These are phyloP conservation scores for Kwoniella sp. DNA, from an alignment of 768 basidiomycete genomes.

Conservation along the genomic window DNA sequence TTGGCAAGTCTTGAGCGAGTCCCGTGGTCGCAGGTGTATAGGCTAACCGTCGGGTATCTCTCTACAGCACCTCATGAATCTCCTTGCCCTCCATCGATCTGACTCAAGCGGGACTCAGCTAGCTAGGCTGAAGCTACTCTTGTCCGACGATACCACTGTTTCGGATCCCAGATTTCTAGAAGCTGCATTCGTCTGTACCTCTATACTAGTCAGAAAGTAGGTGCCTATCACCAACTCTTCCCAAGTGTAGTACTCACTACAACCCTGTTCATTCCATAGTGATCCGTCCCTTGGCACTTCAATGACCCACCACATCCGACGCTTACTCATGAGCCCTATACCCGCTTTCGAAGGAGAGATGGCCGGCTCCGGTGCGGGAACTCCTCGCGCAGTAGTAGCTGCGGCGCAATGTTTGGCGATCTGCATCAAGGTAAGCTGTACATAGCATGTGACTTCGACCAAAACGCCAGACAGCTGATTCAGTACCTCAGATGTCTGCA, in stretches of 20 bases:
- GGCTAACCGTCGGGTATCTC: not conserved
- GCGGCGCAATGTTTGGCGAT: constrained; percentile 87
- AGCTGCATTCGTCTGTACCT: constrained; percentile 81
- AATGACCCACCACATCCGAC: constrained; percentile 76
- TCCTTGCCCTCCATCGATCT: constrained; percentile 37
- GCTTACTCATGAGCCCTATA: constrained; percentile 83
- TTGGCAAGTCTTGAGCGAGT: constrained; percentile 31
- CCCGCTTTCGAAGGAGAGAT: constrained; percentile 87
- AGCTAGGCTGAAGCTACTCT: constrained; percentile 68
- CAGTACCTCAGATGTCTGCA: constrained; percentile 66
- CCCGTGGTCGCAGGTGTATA: not conserved
- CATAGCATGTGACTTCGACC: too few species aligned
- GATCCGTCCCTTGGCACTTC: constrained; percentile 76
- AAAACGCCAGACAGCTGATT: too few species aligned
- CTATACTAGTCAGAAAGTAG: constrained; percentile 80
- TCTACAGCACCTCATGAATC: constrained; percentile 39
- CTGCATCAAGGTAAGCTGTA: constrained; percentile 70
- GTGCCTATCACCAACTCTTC: constrained; percentile 23
- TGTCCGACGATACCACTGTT: constrained; percentile 79
- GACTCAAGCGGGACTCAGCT: constrained; percentile 52
- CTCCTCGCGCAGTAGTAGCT: constrained; percentile 75
- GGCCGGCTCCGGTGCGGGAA: constrained; percentile 65
- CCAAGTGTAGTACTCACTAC: too few species aligned
- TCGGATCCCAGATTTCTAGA: constrained; percentile 83
- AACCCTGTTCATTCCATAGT: constrained; percentile 56